Evolutionary conservation across 2,329 filamentous ascomycete species (phyloP).

Genomic region (Sclerotinia nivalis): DNA sequence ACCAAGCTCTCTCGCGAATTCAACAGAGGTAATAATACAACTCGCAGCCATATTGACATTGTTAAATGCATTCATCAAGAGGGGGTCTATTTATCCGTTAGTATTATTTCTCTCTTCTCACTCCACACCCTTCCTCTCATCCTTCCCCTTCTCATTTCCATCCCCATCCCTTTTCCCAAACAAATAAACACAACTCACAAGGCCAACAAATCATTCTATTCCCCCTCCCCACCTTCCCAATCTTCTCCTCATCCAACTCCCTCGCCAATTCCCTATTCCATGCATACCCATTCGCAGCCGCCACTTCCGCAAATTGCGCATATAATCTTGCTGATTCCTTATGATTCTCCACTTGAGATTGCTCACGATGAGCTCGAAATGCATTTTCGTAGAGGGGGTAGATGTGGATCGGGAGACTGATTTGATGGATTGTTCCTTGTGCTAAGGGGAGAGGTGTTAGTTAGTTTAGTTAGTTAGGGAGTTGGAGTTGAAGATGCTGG

Average conservation of each 20-base stretch:
- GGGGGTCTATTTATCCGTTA: slow-evolving; percentile 52
- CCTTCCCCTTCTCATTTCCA: background rate
- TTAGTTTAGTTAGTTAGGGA: no score
- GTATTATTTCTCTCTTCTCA: no score
- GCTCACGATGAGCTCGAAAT: slow-evolving; percentile 56
- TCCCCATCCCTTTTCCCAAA: accelerated
- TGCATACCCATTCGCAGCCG: slow-evolving; percentile 53
- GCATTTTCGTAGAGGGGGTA: slow-evolving; percentile 69
- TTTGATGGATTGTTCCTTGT: slow-evolving; percentile 55
- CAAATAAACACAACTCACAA: slow-evolving; percentile 48
- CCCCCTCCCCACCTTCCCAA: slow-evolving; percentile 54
- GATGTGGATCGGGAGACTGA: slow-evolving; percentile 65
- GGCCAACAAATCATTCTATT: slow-evolving; percentile 70
- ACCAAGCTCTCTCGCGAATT: slow-evolving; percentile 54
- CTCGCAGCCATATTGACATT: slow-evolving; percentile 64
- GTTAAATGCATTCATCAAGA: slow-evolving; percentile 73
- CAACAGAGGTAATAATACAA: slow-evolving; percentile 58
- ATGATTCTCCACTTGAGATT: slow-evolving; percentile 57
- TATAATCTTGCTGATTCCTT: slow-evolving; percentile 61
- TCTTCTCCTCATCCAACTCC: slow-evolving; percentile 50
- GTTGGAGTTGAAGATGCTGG: background rate
- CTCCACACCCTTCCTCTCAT: no score
- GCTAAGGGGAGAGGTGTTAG: slow-evolving; percentile 43
- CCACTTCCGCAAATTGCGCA: slow-evolving; percentile 59
- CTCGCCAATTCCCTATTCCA: slow-evolving; percentile 55